Evolutionary conservation across 2,329 filamentous ascomycete genomes (phyloP), one percentile per base, ranked within the genome.

Genomic region (Samsoniella hepiali): DNA sequence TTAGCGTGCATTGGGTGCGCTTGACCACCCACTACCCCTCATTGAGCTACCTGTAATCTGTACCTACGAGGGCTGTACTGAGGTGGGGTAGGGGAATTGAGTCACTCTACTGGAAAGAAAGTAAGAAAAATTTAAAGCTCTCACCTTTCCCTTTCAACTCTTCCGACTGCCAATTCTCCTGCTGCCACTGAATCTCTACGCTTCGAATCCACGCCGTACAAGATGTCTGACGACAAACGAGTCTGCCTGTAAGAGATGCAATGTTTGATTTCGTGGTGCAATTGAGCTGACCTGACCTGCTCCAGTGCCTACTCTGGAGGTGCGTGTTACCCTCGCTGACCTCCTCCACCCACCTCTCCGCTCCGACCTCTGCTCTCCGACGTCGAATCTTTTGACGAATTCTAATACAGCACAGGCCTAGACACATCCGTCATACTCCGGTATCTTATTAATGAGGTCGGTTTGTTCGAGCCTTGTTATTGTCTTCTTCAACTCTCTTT

Each of bases 391-490:
- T 42, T 40, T 1, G n/a, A 40, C 51, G 5, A 55, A 58, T 45
- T 40, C 47, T 61, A 61, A 61, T 51, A 40, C 34, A 51, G 13
- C 47, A 29, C 56, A 74, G 77, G 77, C 56, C 74, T 80, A 22
- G 77, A 80, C 65, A 80, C 78, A 58, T 75, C 72, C 32, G 75
- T 73, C 6, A 80, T 80, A 63, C 70, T 79, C 29, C 72, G 71
- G 65, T 81, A 74, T 75, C 73, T 80, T 15, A 72, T 79, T 50
- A 67, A 75, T 38, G 51, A 55, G 51, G 51, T 55, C 5, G 65
- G 67, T 55, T 68, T 45, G 54, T 38, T 29, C 31, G 49, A 40
- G 27, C 36, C 38, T 44, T 34, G 29, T 32, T 47, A 34, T 51
- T 34, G 31, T 49, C 45, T 8, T 31, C 4, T 49, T 31, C 27